Conservation (phyloP, 805 yeast genomes). For the Clavispora phyllophila region DNA sequence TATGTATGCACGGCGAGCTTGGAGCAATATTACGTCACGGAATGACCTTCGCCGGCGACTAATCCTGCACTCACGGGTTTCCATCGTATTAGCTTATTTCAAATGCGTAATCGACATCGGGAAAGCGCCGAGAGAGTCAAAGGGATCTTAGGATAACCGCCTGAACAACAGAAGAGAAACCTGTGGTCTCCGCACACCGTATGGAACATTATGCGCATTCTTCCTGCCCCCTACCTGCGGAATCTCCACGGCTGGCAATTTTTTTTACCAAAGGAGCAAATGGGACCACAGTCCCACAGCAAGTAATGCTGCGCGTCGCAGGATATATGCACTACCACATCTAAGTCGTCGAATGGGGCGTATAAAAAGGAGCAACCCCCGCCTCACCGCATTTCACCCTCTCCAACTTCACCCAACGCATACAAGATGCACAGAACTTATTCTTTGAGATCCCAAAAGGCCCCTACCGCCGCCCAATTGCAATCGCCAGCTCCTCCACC, state of each 20-base stretch:
- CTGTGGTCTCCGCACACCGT: too few species aligned
- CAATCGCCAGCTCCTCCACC: constrained; percentile 81
- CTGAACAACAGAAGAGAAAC: too few species aligned
- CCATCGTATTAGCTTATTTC: not conserved
- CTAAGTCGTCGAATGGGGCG: not conserved
- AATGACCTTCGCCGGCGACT: not conserved
- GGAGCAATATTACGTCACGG: constrained; percentile 4
- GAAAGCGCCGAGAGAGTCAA: too few species aligned
- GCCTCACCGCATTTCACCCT: not conserved
- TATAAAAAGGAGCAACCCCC: constrained; percentile 5
- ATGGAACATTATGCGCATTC: too few species aligned
- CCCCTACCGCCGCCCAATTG: constrained; percentile 78
- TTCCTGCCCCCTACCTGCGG: not conserved
- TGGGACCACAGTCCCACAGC: not conserved
- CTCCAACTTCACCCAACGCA: not conserved
- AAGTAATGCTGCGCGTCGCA: not conserved
- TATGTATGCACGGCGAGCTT: not conserved
- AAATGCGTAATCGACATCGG: too few species aligned
- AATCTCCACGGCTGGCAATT: not conserved
- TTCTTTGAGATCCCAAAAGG: constrained; percentile 71
- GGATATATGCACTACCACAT: not conserved
- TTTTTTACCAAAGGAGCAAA: not conserved
- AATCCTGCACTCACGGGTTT: not conserved
- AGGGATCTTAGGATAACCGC: too few species aligned
- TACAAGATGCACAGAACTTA: constrained; percentile 77